Evolutionary conservation across 2,329 filamentous ascomycete genomes (phyloP), one percentile per base, ranked within the genome.

Genomic region (Scedosporium dehoogii): DNA sequence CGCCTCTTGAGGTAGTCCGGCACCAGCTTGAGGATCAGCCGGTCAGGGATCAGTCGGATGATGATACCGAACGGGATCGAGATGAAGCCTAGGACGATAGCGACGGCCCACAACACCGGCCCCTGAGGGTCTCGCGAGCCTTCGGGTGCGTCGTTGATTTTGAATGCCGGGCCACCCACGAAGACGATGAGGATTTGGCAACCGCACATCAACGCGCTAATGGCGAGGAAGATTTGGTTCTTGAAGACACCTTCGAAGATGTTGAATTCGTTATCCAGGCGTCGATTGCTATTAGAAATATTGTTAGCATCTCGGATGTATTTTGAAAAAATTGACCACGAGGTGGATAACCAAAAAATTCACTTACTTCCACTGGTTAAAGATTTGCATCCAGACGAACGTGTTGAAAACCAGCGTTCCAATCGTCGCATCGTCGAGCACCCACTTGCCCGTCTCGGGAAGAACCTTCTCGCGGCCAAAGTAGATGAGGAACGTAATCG

Each of bases 371-470:
- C 96, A 90, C 72, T 96, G 89, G 75, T 97, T 97, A 79, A 97
- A 97, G 69, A 97, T 96, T 70, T 97, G 93, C 92, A 97, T 97
- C 93, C 93, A 97, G 61, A 97, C 93, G 72, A 97, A 97, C 0
- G 91, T 94, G 78, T 97, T 97, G 82, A 97, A 97, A 6, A 97
- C 90, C 58, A 97, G 81, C 2, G 92, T 96, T 62, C 86, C 79
- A 64, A 96, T 80, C 68, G 89, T 80, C 1, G 71, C 74, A 1
- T 65, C 58, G n/a, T 51, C 46, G 9, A 62, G 53, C 6, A 44
- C 60, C 57, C 63, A 65, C n/a, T 42, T 41, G 23, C 55, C 55
- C 16, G 53, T 58, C 23, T 60, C 61, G 6, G 65, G 65, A 25
- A 66, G 59, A 12, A 66, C 65, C 4, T 61, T 58, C 23, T 63